Conservation (phyloP, 2,329 filamentous ascomycete species). For the Fusarium oligoseptatum region DNA sequence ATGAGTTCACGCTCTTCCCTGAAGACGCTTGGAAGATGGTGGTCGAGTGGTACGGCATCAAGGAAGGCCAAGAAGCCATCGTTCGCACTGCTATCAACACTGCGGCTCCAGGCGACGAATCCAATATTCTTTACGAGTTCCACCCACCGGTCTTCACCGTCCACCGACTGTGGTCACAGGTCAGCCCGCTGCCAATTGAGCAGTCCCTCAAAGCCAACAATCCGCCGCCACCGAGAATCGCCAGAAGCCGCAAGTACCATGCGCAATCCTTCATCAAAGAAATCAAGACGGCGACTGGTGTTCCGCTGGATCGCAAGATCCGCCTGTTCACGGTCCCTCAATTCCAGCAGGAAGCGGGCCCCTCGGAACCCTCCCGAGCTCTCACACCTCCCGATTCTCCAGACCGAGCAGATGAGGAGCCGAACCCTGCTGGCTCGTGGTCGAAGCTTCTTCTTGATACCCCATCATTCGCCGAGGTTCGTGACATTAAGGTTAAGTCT, state of each 20-base stretch:
- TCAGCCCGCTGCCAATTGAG: constrained; percentile 68
- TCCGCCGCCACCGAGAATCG: constrained; percentile 73
- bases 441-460: constrained; percentile 60
- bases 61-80: constrained; percentile 77
- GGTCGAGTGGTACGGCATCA: constrained; percentile 84
- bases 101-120: constrained; percentile 64
- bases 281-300: constrained; percentile 76
- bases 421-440: constrained; percentile 53
- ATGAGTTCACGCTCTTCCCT: constrained; percentile 83
- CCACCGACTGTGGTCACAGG: constrained; percentile 78
- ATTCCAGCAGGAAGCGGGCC: constrained; percentile 54
- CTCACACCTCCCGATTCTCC: constrained; percentile 59
- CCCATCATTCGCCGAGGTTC: constrained; percentile 65
- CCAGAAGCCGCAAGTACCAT: constrained; percentile 77
- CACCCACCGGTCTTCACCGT: constrained; percentile 88
- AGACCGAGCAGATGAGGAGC: constrained; percentile 41
- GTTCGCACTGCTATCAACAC: constrained; percentile 84
- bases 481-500: constrained; percentile 43
- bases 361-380: constrained; percentile 51
- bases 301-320: constrained; percentile 79
- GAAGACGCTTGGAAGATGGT: constrained; percentile 86
- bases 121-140: constrained; percentile 84
- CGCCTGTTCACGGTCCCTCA: constrained; percentile 77
- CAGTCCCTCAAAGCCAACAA: constrained; percentile 72
- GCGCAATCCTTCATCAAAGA: constrained; percentile 82